Base-by-base conservation (phyloP, 225 moss, liverwort and hornwort genomes). In the Lunularia cruciata region DNA sequence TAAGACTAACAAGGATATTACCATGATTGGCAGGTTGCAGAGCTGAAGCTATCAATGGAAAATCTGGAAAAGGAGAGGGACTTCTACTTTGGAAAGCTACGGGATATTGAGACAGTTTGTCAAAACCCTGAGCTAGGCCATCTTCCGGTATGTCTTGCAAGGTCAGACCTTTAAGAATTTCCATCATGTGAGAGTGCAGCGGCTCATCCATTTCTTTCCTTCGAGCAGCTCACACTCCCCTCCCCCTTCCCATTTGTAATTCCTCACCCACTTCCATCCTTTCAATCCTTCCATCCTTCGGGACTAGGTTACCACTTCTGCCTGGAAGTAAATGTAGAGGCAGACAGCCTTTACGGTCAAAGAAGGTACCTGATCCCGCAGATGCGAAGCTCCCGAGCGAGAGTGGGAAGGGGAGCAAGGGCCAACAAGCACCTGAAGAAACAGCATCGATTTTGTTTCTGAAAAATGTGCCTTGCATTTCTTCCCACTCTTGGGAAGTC, bases 41-140 rank as follows among this genome's bases (percentile, higher is more conserved):
- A 92, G 76, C 78, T 96, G 63, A 92, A 92, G 79, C 84, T 96
- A 48, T 92, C 95, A 2, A 88, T 90, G 26, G 95, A 96, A 69
- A 92, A 88, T 73, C 59, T 92, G 68, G 92, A 92, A 83, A 96
- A 96, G 79, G 95, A 96, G 72, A 86, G 95, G 31, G 87, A 96
- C 60, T 92, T 96, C 71, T 96, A 92, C 82, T 90, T 96, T 63
- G 89, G 84, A 6, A 96, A 96, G 81, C 83, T 96, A 28, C 84
- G 90, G 47, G 95, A 96, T 59, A 96, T 96, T 55, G 95, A 96
- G 82, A 86, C 88, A 53, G 90, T 96, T 28, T 96, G 95, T 68
- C 90, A 92, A 80, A 84, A 90, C 12, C 88, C 88, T 38, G 92
- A 96, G 81, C 90, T 96, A 27, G 84, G 84, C 74, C 84, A 92